phyloP scores from a whole-genome alignment of 2,329 filamentous ascomycete genomes.

The Cytospora leucostoma region DNA sequence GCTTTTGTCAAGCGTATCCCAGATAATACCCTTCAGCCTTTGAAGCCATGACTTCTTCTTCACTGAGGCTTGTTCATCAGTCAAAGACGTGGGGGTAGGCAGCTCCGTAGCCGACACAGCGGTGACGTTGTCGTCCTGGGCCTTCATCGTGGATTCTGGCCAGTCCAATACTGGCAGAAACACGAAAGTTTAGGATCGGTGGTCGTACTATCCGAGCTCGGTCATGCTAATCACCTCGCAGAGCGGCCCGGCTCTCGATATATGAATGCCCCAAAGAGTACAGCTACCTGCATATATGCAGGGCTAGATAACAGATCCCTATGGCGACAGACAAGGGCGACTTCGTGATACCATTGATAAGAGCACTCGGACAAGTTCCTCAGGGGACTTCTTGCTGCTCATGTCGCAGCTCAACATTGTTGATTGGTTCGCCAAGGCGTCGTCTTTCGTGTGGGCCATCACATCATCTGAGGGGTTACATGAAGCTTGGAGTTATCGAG shows the following conservation, averaged over 20 bases:
- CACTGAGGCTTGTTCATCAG: not conserved
- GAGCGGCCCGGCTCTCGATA: not conserved
- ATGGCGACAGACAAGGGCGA: not conserved
- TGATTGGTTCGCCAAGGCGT: conserved; percentile 20
- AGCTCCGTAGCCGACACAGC: conserved; percentile 1
- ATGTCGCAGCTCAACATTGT: not conserved
- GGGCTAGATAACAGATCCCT: not conserved
- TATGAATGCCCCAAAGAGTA: not conserved
- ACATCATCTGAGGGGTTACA: conserved; percentile 23
- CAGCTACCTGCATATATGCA: not conserved
- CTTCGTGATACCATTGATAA: conserved; percentile 25
- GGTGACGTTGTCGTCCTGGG: not conserved
- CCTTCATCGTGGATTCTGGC: conserved; percentile 7
- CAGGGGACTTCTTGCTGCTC: not conserved
- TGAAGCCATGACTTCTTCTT: conserved; percentile 27
- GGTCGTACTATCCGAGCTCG: not conserved
- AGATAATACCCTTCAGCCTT: conserved; percentile 31
- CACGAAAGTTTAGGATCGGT: not conserved
- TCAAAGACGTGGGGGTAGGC: not conserved
- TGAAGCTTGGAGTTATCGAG: not conserved
- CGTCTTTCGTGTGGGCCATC: conserved; percentile 15
- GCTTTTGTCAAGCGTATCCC: conserved; percentile 25
- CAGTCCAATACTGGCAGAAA: no score
- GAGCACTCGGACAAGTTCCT: not conserved
- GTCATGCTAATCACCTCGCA: not conserved